Base-by-base conservation (phyloP, 768 basidiomycete species). In the Coprinopsis cinerea region DNA sequence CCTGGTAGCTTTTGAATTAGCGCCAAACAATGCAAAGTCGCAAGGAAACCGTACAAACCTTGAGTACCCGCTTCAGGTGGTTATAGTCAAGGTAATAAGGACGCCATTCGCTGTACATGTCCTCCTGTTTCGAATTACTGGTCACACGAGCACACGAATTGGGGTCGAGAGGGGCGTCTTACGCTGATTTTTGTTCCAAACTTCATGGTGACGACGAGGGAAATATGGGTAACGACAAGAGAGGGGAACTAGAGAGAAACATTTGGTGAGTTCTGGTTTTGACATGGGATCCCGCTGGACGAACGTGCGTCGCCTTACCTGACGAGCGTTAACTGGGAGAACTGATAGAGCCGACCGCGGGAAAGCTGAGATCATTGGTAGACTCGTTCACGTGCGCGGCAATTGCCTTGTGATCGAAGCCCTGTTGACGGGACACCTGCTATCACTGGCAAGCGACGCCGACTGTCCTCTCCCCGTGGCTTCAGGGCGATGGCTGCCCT, bases 31-130 rank as follows among this genome's bases (percentile, higher is more conserved):
- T 47, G 49, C 41, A 32, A 35, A 13, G 41, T 47, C 47, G 17
- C 36, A n/a, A 11, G 15, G 32, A 51, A 20, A n/a, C 28, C 24
- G 14, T 4, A 53, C 61, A 53, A 36, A 85, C 87, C 74, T 97
- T 96, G 57, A 98, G 81, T 56, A 90, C 85, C 48, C 88, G 87
- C 68, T 97, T 97, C 37, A 97, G 75, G 6, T 75, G 72, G 59
- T 88, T 89, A 60, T 98, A 97, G 68, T 93, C 81, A 50, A 97
- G 77, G 62, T 97, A 97, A 59, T 84, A 88, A 2, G 85, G 85
- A 17, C 83, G 77, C 93, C 93, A 96, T 75, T 92, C 93, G 56
- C 76, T 78, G 67, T 94, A 96, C 35, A 92, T 75, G 59, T 88
- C 86, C 43, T 79, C 81, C 90, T 93, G 61, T 32, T 23, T 43